Evolutionary conservation across 768 basidiomycete species (phyloP), one percentile per base, ranked within the genome.

Genomic region (Sporobolomyces pararoseus): DNA sequence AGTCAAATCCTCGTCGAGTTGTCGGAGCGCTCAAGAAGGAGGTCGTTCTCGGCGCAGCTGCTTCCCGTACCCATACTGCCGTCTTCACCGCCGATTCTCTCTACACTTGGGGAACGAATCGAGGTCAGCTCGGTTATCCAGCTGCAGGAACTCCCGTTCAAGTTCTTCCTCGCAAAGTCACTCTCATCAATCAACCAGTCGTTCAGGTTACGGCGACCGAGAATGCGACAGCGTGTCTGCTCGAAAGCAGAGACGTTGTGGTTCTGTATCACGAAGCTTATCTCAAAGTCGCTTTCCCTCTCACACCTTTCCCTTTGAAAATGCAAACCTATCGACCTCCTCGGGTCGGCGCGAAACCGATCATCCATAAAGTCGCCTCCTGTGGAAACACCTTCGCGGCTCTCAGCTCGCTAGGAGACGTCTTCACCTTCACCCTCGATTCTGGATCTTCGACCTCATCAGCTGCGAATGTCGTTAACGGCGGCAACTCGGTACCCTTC

Each of bases 61-160:
- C 94, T 0, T 90, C 88, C 74, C 88, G 90, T 77, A 86, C 84
- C 27, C 88, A 91, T 21, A 92, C 90, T 19, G 91, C 87, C 7
- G 84, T 91, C 2, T 93, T 84, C 78, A 91, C 91, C 0, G 76
- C 71, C 25, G 80, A 81, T 32, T 66, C 78, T 6, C 77, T 82
- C 4, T 82, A 77, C 77, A 81, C 81, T 1, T 98, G 93, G 93
- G 96, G 96, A 0, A 90, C 88, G 31, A 96, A 97, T 79, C 84
- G 83, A 49, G 96, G 96, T 0, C 96, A 99, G 78, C 83, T 98
- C 5, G 94, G 93, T 86, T 69, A 62, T 51, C 57, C 70, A 2
- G 49, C 68, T 9, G 59, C 65, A 0, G 72, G 74, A 6, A 70
- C 65, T 4, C 46, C 66, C 6, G 83, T 76, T 27, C 77, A 75